Conservation (phyloP, 23 red algal genomes). For the Gracilaria domingensis region DNA sequence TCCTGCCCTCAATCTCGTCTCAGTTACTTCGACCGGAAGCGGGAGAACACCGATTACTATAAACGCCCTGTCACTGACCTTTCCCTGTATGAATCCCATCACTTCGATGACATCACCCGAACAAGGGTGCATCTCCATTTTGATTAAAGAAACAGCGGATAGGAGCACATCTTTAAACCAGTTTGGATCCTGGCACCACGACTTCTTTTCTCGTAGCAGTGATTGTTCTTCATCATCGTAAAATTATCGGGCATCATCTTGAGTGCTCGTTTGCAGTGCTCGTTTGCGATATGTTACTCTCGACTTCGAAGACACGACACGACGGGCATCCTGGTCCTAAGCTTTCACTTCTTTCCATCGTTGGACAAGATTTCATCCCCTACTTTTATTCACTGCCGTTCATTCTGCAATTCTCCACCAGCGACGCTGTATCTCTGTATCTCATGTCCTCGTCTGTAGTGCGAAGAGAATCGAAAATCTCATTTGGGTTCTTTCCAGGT, state of each 20-base stretch:
- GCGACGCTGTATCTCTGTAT: too few relatives aligned
- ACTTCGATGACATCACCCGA: constrained; percentile 83
- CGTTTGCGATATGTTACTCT: constrained; percentile 68
- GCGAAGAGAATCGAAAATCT: too few relatives aligned
- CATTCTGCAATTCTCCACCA: too few relatives aligned
- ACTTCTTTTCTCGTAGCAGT: constrained; percentile 61
- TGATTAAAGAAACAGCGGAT: constrained; percentile 88
- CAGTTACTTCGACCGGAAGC: constrained; percentile 85
- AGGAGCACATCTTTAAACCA: constrained; percentile 93
- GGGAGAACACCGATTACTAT: constrained; percentile 92
- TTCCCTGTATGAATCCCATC: constrained; percentile 93
- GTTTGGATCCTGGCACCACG: constrained; percentile 89
- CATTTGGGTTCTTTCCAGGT: too few relatives aligned
- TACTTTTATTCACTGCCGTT: too few relatives aligned
- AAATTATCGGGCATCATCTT: constrained; percentile 79
- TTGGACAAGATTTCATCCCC: too few relatives aligned
- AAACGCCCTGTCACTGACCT: constrained; percentile 76
- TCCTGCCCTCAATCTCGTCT: constrained; percentile 85
- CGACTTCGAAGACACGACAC: constrained; percentile 64
- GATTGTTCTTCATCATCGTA: constrained; percentile 86
- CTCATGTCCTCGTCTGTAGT: too few relatives aligned
- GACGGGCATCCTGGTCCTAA: too few relatives aligned
- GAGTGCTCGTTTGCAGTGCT: too few relatives aligned
- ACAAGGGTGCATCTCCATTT: constrained; percentile 92
- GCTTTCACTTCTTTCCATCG: too few relatives aligned